A percentile compares a stretch with the other conserved stretches of the same genome.
phyloP scores from a whole-genome alignment of 2,329 filamentous ascomycete species.

The Arthrobotrys sinensis region DNA sequence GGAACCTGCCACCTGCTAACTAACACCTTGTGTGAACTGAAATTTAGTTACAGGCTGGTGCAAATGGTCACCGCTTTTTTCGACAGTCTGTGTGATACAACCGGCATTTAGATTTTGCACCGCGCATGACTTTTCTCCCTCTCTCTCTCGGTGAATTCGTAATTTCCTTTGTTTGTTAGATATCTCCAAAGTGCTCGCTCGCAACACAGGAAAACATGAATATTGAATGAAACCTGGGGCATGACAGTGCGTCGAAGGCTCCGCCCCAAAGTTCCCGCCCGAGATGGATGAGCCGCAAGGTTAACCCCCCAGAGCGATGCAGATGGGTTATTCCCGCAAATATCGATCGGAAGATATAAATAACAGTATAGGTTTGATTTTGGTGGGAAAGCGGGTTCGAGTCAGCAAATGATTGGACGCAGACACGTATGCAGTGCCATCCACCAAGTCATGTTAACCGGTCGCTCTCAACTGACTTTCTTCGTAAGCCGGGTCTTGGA shows the following conservation, averaged over 20 bases:
- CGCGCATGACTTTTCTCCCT: slow-evolving; percentile 6
- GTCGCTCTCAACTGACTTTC: slow-evolving; percentile 23
- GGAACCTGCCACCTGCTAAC: slow-evolving; percentile 23
- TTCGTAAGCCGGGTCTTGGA: slow-evolving; percentile 28
- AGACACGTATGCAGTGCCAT: slow-evolving; percentile 40
- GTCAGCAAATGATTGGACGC: slow-evolving; percentile 24
- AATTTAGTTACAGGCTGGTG: slow-evolving; percentile 2
- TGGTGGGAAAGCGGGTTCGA: slow-evolving; percentile 9
- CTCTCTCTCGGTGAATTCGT: background rate
- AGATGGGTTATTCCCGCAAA: slow-evolving; percentile 9
- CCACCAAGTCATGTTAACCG: background rate
- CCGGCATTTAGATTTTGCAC: slow-evolving; percentile 16
- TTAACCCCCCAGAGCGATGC: slow-evolving; percentile 5
- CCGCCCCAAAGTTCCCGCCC: slow-evolving; percentile 40
- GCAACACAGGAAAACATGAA: slow-evolving; percentile 19
- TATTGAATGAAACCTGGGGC: slow-evolving; percentile 14
- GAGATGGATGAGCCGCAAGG: slow-evolving; percentile 40
- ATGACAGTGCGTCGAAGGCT: slow-evolving; percentile 34
- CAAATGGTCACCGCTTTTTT: background rate
- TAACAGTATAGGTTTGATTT: slow-evolving; percentile 29
- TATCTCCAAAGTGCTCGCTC: background rate
- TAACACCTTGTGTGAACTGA: slow-evolving; percentile 5
- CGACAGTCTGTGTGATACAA: slow-evolving; percentile 11
- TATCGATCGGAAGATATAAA: slow-evolving; percentile 46
- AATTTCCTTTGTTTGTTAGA: slow-evolving; percentile 5